Evolutionary conservation across 208 protist species (phyloP), one percentile per base, ranked within the genome.

Genomic region (Leishmania amazonensis): DNA sequence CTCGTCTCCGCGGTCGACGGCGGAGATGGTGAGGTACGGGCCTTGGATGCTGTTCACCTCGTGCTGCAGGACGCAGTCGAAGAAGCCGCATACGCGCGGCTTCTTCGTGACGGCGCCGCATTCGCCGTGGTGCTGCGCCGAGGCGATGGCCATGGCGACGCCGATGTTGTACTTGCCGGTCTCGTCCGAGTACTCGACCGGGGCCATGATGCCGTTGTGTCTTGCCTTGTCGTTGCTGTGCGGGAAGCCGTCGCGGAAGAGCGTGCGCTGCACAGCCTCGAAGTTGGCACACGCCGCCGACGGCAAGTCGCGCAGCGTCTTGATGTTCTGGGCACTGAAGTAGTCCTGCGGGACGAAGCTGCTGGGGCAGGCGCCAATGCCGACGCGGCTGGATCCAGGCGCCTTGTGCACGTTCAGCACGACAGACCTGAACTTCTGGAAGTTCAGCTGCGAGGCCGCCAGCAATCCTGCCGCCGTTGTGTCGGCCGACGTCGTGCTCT

Each of bases 351-450:
- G 81, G 60, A 97, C 89, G 83, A 96, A 98, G 88, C 92, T 90
- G 82, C 91, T 94, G 19, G 96, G 93, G 87, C 94, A 97, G 73
- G 96, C 96, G 11, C 96, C 96, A 75, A 97, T 90, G 60, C 96
- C 96, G 31, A 98, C 96, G n/a, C 96, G 94, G 79, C 93, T 97
- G 81, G 91, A 94, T 49, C 90, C 96, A 0, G 96, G 96, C 8
- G 95, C 86, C 90, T 98, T 98, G 91, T 98, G 96, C 47, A 98
- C 94, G 82, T 98, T 98, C 76, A 98, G 93, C 57, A 97, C 93
- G 31, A 97, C 79, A 7, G 84, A 83, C 35, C 84, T 90, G 87
- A 91, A 96, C 49, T 85, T 81, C 83, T 94, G 90, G 71, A 96
- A 94, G 90, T 98, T 98, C 85, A 97, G 88, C 85, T 97, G 93